Base-by-base conservation (phyloP, 805 yeast genomes). In the Suhomyces canberraensis region DNA sequence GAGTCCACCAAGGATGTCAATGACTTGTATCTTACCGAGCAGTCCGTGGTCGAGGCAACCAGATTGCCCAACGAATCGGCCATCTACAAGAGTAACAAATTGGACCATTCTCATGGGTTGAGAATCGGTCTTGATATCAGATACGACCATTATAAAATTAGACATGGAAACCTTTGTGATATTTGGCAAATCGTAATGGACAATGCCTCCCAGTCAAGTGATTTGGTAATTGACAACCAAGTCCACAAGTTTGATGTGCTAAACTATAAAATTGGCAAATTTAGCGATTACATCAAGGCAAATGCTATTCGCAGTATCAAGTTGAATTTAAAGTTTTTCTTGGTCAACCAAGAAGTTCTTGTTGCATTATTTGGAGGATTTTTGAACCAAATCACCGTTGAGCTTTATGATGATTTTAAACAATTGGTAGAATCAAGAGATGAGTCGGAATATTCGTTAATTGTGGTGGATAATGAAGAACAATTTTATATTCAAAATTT, bases 141-240 rank as follows among this genome's bases (percentile, higher is more conserved):
- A 29, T 69, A 68, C 40, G 68, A 74, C 17, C 79, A 76, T 24
- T 84, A 81, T 54, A 75, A 74, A 44, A 53, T 83, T 16, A 68
- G 95, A 47, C 82, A 84, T 54, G 96, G 96, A 3, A 80, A 77
- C 46, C 54, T 87, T 40, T 72, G 75, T 43, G 96, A 87, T 61
- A 54, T 86, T 3, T 86, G 93, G 90, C 75, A 69, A 36, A 60
- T 79, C 11, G 70, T 74, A 8, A 35, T 59, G 36, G 37, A 44
- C 30, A 52, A 64, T 56, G 52, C 55, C 24, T 51, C 55, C 9
- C 29, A 15, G 20, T 4, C 28, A 16, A 24, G 11, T n/a, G 21
- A 44, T 58, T 8, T 66, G 8, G 41, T 42, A 25, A 48, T 62
- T 25, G 48, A 48, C 11, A 49, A 49, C 25, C 52, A 46, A 39